phyloP scores from a whole-genome alignment of 306 rosid species.

The Hippophae gyantsensis region DNA sequence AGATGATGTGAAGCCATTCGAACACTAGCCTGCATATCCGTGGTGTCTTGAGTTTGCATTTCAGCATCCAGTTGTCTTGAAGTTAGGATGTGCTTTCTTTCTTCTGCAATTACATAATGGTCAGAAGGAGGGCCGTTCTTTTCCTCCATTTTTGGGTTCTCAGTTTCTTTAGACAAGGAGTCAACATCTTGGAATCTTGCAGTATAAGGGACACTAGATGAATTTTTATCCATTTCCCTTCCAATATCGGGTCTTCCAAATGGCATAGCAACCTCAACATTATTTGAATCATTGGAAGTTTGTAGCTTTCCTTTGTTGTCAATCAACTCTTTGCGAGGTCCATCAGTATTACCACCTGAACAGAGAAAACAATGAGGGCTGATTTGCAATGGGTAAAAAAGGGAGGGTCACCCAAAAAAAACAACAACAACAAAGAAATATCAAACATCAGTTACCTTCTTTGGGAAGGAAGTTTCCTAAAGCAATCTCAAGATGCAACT shows the following conservation, averaged over 20 bases:
- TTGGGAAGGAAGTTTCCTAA: conserved; percentile 61
- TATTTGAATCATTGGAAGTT: conserved; percentile 51
- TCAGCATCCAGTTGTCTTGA: conserved; percentile 49
- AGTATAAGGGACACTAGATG: conserved; percentile 38
- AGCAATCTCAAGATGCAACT: conserved; percentile 96
- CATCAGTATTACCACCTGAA: conserved; percentile 45
- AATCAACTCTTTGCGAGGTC: conserved; percentile 47
- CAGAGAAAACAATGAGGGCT: conserved; percentile 17
- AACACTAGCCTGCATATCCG: conserved; percentile 35
- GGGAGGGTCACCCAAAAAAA: neutral
- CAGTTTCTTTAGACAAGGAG: conserved; percentile 51
- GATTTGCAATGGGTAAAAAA: neutral
- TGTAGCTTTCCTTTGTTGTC: conserved; percentile 69
- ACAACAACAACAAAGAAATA: neutral
- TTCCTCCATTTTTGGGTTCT: conserved; percentile 49
- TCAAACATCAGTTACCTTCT: conserved; percentile 42
- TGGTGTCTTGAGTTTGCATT: conserved; percentile 45
- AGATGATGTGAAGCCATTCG: conserved; percentile 35
- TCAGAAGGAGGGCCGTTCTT: conserved; percentile 36
- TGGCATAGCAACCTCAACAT: conserved; percentile 45
- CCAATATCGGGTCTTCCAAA: conserved; percentile 51
- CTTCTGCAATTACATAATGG: conserved; percentile 36
- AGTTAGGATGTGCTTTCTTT: conserved; percentile 34
- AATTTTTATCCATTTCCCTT: conserved; percentile 45
- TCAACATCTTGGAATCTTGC: conserved; percentile 55